Conservation (phyloP, 164 flowering plant genomes). For the Amborella trichopoda region DNA sequence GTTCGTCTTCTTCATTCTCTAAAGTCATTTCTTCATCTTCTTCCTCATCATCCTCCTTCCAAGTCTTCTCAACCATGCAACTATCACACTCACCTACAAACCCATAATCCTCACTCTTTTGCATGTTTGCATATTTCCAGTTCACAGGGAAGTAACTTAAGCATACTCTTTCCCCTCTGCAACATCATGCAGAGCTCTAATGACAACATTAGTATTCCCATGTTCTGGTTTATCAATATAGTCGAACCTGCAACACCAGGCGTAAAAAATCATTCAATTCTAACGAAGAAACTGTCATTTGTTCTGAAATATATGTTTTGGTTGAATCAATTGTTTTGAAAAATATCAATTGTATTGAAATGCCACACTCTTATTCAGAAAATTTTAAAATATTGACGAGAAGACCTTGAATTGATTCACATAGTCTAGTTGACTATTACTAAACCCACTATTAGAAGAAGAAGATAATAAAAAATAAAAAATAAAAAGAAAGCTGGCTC, state of each 20-base stretch:
- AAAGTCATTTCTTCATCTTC: constrained; percentile 15
- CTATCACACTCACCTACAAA: constrained; percentile 72
- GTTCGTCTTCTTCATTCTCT: constrained; percentile 6
- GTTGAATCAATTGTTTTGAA: no score
- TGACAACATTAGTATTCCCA: constrained; percentile 41
- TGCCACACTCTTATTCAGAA: no score
- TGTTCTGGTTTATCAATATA: constrained; percentile 35
- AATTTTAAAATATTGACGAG: no score
- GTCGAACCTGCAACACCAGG: constrained; percentile 45
- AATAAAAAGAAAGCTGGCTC: no score
- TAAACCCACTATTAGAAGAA: no score
- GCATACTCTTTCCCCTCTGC: constrained; percentile 71
- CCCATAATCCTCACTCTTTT: constrained; percentile 73
- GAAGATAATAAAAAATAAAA: no score
- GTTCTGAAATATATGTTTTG: no score
- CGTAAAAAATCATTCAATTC: no score
- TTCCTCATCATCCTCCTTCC: constrained; percentile 28
- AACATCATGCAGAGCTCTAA: constrained; percentile 71
- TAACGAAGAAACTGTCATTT: no score
- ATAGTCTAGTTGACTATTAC: no score
- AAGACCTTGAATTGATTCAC: no score
- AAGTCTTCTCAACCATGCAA: constrained; percentile 64
- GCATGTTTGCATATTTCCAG: constrained; percentile 36
- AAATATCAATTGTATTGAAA: no score
- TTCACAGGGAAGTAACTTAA: constrained; percentile 88